These are phyloP conservation scores for Venturia asperata DNA, from an alignment of 2,329 filamentous ascomycete genomes.

Conservation along the genomic window DNA sequence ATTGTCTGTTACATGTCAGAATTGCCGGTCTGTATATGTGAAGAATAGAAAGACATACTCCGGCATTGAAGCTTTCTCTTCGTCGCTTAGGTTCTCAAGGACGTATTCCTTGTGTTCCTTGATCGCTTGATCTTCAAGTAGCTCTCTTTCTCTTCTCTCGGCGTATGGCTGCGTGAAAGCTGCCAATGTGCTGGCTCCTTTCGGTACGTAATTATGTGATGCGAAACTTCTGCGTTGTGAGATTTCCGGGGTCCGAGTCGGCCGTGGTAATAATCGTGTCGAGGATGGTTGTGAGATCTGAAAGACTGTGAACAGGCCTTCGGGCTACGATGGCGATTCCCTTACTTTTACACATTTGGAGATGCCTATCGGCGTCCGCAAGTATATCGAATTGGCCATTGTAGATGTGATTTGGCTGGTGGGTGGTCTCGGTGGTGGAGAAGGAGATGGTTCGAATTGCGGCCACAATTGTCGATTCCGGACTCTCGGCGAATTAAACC, in stretches of 20 bases:
- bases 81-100: neutral
- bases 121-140: neutral
- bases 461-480: neutral
- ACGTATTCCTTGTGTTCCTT: neutral
- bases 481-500: neutral
- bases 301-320: neutral
- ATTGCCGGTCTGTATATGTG: no score
- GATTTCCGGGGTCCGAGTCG: neutral
- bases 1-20: conserved; percentile 10
- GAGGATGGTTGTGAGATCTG: conserved; percentile 10
- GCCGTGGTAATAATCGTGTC: neutral
- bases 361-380: conserved; percentile 37
- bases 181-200: conserved; percentile 1
- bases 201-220: neutral
- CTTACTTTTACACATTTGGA: conserved; percentile 39
- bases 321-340: neutral
- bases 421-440: neutral
- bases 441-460: neutral
- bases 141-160: neutral
- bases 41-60: neutral
- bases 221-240: conserved; percentile 15
- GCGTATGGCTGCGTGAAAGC: conserved; percentile 5
- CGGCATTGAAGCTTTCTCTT: conserved; percentile 2
- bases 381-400: conserved; percentile 41
- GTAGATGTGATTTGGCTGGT: neutral